These are phyloP conservation scores for Powellomyces hirtus DNA, from an alignment of 192 early-diverging fungal species.

Conservation along the genomic window DNA sequence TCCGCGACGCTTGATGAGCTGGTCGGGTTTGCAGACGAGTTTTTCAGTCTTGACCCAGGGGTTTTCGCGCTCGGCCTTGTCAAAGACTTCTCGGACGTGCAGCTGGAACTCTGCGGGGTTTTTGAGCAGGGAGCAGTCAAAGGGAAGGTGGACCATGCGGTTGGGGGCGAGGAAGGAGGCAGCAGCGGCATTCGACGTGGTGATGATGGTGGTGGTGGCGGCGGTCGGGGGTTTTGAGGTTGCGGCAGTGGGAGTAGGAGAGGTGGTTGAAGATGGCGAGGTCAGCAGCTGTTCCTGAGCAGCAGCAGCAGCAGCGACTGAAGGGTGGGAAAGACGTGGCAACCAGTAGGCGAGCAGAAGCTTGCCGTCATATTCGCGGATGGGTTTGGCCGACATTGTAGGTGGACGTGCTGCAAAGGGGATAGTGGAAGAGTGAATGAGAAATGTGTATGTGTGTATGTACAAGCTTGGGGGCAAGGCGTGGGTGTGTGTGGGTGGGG, in stretches of 20 bases:
- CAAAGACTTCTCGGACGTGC: constrained; percentile 65
- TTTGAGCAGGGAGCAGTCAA: constrained; percentile 58
- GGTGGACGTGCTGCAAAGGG: too few relatives aligned
- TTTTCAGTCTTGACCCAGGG: constrained; percentile 82
- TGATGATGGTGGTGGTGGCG: neutral
- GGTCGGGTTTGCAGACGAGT: constrained; percentile 97
- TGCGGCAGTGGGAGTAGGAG: neutral
- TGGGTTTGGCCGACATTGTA: constrained; percentile 64
- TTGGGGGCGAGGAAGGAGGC: constrained; percentile 67
- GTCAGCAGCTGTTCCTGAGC: too few relatives aligned
- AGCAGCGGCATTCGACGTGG: neutral
- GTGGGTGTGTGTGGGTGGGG: too few relatives aligned
- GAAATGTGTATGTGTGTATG: too few relatives aligned
- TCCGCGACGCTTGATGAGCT: constrained; percentile 96
- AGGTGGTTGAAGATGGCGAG: too few relatives aligned
- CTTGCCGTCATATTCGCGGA: constrained; percentile 98
- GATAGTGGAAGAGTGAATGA: too few relatives aligned
- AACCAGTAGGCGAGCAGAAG: constrained; percentile 89
- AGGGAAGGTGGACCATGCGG: constrained; percentile 71
- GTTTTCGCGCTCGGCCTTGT: constrained; percentile 69
- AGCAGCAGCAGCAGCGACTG: neutral
- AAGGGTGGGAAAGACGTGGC: constrained; percentile 65
- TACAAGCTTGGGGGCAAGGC: too few relatives aligned
- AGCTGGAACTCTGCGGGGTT: constrained; percentile 16
- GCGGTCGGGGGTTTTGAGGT: neutral